Percentiles rank a stretch among this genome's conserved stretches.
Evolutionary conservation across 257 asterid species (phyloP).

Genomic region (Nicotiana noctiflora): DNA sequence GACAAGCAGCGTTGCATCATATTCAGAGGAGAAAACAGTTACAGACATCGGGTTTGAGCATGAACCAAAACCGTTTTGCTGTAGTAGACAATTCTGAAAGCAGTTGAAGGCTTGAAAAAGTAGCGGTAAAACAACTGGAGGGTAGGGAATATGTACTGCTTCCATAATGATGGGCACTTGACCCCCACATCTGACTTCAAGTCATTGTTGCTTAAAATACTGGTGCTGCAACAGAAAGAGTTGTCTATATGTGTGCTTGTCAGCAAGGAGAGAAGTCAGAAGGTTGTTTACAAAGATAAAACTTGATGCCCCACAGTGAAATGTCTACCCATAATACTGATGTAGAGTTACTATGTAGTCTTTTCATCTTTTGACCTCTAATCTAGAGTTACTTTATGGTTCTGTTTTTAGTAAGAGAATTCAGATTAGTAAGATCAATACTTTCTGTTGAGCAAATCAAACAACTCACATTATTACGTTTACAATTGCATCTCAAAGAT

Average conservation of each 20-base stretch:
- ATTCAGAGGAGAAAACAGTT: slow-evolving; percentile 71
- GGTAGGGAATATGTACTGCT: no score
- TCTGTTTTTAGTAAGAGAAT: neutral
- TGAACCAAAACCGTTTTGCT: slow-evolving; percentile 40
- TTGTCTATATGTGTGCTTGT: neutral
- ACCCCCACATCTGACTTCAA: no score
- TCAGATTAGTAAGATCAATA: neutral
- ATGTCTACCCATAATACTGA: neutral
- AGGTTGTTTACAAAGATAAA: neutral
- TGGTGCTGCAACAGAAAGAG: neutral
- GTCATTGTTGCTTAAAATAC: neutral
- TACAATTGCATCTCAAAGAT: neutral
- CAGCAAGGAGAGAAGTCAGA: neutral
- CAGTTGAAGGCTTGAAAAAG: neutral
- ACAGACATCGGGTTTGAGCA: slow-evolving; percentile 55
- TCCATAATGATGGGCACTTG: no score
- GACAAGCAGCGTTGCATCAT: slow-evolving; percentile 49
- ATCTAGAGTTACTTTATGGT: neutral
- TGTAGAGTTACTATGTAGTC: neutral
- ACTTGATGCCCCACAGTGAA: neutral
- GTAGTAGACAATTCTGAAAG: slow-evolving; percentile 40
- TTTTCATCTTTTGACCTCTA: neutral
- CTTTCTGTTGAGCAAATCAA: neutral
- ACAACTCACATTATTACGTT: neutral
- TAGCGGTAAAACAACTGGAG: no score